Conservation (phyloP, 2,329 filamentous ascomycete genomes). For the Exophiala phaeomuriformis region DNA sequence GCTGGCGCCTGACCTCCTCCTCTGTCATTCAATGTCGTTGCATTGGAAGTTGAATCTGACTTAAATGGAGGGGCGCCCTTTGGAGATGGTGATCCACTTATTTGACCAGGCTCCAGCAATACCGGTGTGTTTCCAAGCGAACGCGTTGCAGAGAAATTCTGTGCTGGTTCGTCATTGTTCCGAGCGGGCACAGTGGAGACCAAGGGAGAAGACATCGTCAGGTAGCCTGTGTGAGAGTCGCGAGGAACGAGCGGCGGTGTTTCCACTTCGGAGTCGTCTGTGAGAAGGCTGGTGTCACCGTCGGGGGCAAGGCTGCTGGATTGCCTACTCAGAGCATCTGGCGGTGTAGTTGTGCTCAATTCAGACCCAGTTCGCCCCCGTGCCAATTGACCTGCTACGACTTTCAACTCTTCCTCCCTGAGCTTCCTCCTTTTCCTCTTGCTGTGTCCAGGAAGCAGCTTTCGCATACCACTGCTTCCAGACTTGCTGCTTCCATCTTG, state of each 20-base stretch:
- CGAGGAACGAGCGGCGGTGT: conserved; percentile 48
- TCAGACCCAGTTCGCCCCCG: conserved; percentile 13
- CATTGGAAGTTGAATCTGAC: conserved; percentile 21
- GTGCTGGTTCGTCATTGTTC: conserved; percentile 34
- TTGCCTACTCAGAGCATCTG: conserved; percentile 7
- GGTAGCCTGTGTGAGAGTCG: conserved; percentile 59
- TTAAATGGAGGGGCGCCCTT: conserved; percentile 7
- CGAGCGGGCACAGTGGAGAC: conserved; percentile 48
- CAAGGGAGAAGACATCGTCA: conserved; percentile 62
- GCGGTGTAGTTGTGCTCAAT: conserved; percentile 4
- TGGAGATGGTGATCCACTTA: conserved; percentile 14
- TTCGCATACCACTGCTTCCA: conserved; percentile 44
- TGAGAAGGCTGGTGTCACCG: conserved; percentile 21
- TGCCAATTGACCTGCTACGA: conserved; percentile 16
- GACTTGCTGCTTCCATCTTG: conserved; percentile 37
- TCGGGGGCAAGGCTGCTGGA: conserved; percentile 19
- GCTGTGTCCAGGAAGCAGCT: conserved; percentile 41
- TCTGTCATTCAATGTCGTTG: conserved; percentile 28
- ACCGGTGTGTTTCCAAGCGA: conserved; percentile 15
- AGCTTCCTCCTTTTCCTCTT: conserved; percentile 40
- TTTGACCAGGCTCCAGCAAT: conserved; percentile 12
- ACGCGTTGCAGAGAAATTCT: conserved; percentile 25
- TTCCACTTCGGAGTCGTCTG: conserved; percentile 22
- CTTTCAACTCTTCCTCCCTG: conserved; percentile 25
- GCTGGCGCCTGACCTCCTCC: conserved; percentile 32